These are phyloP conservation scores for Curvularia lunata DNA, from an alignment of 2,329 filamentous ascomycete genomes.

Conservation along the genomic window DNA sequence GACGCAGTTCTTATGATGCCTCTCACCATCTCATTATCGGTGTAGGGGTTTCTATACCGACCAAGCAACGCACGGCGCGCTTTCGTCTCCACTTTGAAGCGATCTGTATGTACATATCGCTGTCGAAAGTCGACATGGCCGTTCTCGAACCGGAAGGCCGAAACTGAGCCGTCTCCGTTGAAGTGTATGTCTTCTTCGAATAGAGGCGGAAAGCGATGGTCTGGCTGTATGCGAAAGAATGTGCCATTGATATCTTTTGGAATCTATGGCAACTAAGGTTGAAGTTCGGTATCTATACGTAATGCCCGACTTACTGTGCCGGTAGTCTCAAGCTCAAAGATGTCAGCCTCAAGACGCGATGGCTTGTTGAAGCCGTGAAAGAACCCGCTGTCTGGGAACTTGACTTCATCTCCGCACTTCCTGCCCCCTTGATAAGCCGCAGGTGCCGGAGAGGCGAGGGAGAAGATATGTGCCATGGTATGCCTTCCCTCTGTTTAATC, in stretches of 20 bases:
- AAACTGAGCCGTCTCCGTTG: slow-evolving; percentile 55
- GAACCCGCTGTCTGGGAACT: slow-evolving; percentile 42
- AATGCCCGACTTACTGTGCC: slow-evolving; percentile 32
- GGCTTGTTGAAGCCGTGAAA: slow-evolving; percentile 52
- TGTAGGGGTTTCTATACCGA: slow-evolving; percentile 64
- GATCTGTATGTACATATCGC: slow-evolving; percentile 53
- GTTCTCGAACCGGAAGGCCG: slow-evolving; percentile 51
- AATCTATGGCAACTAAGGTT: slow-evolving; percentile 31
- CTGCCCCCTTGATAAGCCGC: slow-evolving; percentile 37
- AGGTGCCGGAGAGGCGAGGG: slow-evolving; percentile 33
- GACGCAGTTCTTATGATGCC: slow-evolving; percentile 63
- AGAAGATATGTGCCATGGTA: slow-evolving; percentile 46
- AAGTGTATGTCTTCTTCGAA: slow-evolving; percentile 63
- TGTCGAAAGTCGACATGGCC: slow-evolving; percentile 54
- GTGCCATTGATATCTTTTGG: slow-evolving; percentile 54
- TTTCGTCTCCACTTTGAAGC: slow-evolving; percentile 49
- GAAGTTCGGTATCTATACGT: background rate
- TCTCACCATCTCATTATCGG: slow-evolving; percentile 62
- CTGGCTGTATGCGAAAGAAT: slow-evolving; percentile 54
- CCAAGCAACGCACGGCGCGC: slow-evolving; percentile 57
- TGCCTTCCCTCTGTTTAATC: background rate
- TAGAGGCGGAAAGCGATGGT: slow-evolving; percentile 60
- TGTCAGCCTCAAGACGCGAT: slow-evolving; percentile 50
- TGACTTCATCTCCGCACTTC: slow-evolving; percentile 35
- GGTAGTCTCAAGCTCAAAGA: slow-evolving; percentile 49